These are phyloP conservation scores for Oryza meyeriana DNA, from an alignment of 176 grass and related monocot genomes.

Conservation along the genomic window DNA sequence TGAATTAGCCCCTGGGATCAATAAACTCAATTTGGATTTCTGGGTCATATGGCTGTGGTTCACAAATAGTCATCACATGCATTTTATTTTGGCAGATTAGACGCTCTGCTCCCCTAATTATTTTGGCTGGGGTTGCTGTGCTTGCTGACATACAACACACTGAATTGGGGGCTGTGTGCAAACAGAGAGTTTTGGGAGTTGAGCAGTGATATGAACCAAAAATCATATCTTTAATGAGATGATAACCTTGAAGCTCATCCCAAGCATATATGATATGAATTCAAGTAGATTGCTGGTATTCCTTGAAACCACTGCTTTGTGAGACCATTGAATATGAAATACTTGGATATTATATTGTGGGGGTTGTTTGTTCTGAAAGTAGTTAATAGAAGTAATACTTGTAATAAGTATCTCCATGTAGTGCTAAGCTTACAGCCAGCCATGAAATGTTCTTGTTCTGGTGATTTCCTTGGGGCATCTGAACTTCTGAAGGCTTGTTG, in stretches of 20 bases:
- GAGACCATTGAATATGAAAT: conserved; percentile 2
- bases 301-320: conserved; percentile 11
- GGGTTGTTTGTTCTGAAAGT: conserved; percentile 18
- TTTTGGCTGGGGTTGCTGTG: neutral
- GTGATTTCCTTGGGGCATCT: neutral
- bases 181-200: neutral
- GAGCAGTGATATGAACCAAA: neutral
- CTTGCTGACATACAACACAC: neutral
- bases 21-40: neutral
- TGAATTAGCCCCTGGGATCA: neutral
- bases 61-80: neutral
- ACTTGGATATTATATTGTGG: neutral
- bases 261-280: neutral
- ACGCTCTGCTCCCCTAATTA: neutral
- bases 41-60: neutral
- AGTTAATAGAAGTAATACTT: neutral
- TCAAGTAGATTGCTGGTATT: neutral
- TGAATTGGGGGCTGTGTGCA: neutral
- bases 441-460: neutral
- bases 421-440: neutral
- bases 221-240: neutral
- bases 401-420: neutral
- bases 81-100: neutral
- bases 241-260: neutral
- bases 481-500: neutral